Conservation (phyloP, 2,329 filamentous ascomycete genomes). For the Dactylella cylindrospora region DNA sequence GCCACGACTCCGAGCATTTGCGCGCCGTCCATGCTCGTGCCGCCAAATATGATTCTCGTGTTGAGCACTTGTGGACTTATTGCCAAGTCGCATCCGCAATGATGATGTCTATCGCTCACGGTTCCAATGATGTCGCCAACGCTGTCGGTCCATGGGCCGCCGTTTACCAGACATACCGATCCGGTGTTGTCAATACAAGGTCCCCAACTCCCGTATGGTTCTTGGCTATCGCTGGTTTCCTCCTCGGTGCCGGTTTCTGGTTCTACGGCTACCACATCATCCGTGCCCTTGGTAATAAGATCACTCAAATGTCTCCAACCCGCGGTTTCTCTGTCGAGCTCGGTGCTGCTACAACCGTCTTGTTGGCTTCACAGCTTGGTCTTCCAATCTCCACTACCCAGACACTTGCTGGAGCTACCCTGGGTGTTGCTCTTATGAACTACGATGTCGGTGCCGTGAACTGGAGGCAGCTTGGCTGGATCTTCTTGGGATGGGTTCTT, state of each 20-base stretch:
- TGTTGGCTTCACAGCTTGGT: conserved; percentile 64
- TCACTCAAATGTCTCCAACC: conserved; percentile 64
- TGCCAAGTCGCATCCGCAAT: conserved; percentile 68
- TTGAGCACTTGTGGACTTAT: conserved; percentile 67
- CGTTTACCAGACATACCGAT: conserved; percentile 63
- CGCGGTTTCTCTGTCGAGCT: conserved; percentile 64
- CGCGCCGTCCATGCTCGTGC: conserved; percentile 61
- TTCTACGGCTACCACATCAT: conserved; percentile 68
- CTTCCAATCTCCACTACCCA: conserved; percentile 67
- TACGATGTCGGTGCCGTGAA: conserved; percentile 63
- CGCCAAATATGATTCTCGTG: conserved; percentile 63
- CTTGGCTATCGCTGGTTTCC: conserved; percentile 59
- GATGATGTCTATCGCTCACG: conserved; percentile 71
- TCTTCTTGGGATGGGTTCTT: conserved; percentile 63
- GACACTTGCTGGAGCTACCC: conserved; percentile 64
- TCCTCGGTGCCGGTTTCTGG: conserved; percentile 62
- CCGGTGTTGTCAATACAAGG: conserved; percentile 55
- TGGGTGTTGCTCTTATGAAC: conserved; percentile 64
- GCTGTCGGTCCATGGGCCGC: conserved; percentile 65
- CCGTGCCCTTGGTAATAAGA: conserved; percentile 63
- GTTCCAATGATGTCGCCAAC: conserved; percentile 67
- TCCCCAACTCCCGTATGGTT: conserved; percentile 63
- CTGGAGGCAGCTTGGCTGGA: conserved; percentile 64
- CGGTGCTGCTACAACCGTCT: conserved; percentile 63
- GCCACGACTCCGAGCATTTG: conserved; percentile 56